These are phyloP conservation scores for Oryza punctata DNA, from an alignment of 176 grass and related monocot genomes.

Conservation along the genomic window DNA sequence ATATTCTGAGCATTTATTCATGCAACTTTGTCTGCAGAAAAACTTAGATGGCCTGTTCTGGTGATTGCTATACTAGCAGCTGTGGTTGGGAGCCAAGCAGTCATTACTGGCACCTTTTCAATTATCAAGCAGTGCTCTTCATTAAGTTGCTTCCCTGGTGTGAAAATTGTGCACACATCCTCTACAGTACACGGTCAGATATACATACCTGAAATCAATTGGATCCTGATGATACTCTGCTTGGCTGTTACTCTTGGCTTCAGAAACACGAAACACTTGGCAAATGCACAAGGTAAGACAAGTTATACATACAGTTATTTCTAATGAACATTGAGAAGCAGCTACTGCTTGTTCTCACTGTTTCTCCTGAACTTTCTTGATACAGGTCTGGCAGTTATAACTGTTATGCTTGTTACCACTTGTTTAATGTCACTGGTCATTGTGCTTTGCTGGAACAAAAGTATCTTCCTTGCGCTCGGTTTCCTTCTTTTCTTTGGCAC, in stretches of 20 bases:
- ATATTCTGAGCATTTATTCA: constrained; percentile 26
- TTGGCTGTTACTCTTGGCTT: constrained; percentile 91
- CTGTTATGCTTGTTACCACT: constrained; percentile 96
- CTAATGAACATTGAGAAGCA: neutral
- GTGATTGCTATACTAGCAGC: constrained; percentile 93
- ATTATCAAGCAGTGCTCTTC: constrained; percentile 97
- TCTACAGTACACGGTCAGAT: constrained; percentile 86
- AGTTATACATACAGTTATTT: constrained; percentile 5
- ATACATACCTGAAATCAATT: constrained; percentile 99
- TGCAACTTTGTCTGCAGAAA: constrained; percentile 56
- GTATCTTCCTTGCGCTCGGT: constrained; percentile 63
- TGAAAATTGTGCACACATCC: constrained; percentile 97
- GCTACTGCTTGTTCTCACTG: neutral
- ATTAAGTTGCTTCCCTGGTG: constrained; percentile 85
- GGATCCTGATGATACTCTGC: constrained; percentile 89
- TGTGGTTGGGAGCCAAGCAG: constrained; percentile 91
- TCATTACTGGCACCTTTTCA: constrained; percentile 97
- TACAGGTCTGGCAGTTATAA: constrained; percentile 89
- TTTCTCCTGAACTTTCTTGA: constrained; percentile 16
- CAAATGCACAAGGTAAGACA: constrained; percentile 84
- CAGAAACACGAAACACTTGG: constrained; percentile 82
- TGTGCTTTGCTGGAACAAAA: constrained; percentile 90
- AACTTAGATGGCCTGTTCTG: constrained; percentile 93
- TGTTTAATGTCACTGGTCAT: constrained; percentile 97
- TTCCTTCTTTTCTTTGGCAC: constrained; percentile 83